Percentiles rank a stretch among this genome's conserved stretches.
phyloP scores from a whole-genome alignment of 2,329 filamentous ascomycete species.

The Coniella lustricola region DNA sequence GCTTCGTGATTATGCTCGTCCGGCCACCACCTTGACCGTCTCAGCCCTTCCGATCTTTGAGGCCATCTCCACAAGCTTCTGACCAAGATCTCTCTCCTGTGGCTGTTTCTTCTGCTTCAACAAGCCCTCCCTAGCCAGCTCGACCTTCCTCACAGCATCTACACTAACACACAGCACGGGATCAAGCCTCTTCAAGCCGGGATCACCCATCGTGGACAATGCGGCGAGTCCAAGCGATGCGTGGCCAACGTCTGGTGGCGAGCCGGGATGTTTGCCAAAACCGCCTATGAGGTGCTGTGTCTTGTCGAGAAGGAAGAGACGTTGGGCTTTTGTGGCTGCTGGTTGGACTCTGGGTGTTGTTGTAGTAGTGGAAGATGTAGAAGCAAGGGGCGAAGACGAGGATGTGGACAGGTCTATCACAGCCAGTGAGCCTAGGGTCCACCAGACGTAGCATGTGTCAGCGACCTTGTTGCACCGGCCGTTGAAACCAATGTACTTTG shows the following conservation, averaged over 20 bases:
- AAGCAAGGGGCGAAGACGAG: too few species aligned
- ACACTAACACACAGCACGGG: constrained; percentile 67
- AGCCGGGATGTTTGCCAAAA: constrained; percentile 65
- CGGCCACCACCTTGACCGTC: constrained; percentile 10
- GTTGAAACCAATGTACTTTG: constrained; percentile 64
- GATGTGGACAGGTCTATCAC: constrained; percentile 23
- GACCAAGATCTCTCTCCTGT: neutral
- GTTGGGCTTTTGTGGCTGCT: constrained; percentile 52
- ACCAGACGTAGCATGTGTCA: constrained; percentile 95
- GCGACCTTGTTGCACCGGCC: constrained; percentile 85
- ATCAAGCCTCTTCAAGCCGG: constrained; percentile 64
- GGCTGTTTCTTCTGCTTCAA: constrained; percentile 17
- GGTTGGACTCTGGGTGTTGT: constrained; percentile 32
- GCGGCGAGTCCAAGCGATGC: constrained; percentile 81
- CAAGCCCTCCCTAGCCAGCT: constrained; percentile 36
- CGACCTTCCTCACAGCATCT: constrained; percentile 45
- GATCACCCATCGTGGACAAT: constrained; percentile 65
- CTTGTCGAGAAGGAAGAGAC: constrained; percentile 75
- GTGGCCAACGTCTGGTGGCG: constrained; percentile 75
- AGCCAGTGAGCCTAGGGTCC: constrained; percentile 63
- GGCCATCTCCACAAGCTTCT: constrained; percentile 12
- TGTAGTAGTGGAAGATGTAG: constrained; percentile 25
- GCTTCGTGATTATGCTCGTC: neutral
- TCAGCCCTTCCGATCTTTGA: constrained; percentile 1
- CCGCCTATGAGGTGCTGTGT: constrained; percentile 83